phyloP scores from a whole-genome alignment of 306 rosid species.

The Hippophae gyantsensis region DNA sequence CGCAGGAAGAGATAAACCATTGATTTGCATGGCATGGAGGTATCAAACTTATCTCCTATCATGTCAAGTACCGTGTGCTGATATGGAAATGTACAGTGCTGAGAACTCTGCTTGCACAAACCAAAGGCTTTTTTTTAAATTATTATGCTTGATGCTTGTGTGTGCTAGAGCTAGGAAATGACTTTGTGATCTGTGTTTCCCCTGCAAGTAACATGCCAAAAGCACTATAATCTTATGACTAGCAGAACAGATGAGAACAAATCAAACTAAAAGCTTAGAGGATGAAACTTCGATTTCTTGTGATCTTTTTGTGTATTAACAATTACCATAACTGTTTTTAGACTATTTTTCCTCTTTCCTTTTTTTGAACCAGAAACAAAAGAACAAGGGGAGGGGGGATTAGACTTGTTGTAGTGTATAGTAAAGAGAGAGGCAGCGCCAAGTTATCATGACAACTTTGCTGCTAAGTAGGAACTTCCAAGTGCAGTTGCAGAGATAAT shows the following conservation, averaged over 20 bases:
- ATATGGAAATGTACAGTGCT: slow-evolving; percentile 44
- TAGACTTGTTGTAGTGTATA: too few relatives aligned
- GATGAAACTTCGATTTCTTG: slow-evolving; percentile 26
- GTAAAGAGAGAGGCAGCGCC: too few relatives aligned
- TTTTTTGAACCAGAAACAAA: too few relatives aligned
- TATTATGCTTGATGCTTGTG: slow-evolving; percentile 17
- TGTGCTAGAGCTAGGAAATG: slow-evolving; percentile 33
- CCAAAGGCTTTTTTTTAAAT: slow-evolving; percentile 21
- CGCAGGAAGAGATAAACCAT: slow-evolving; percentile 45
- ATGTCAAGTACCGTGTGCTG: slow-evolving; percentile 34
- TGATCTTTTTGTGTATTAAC: neutral
- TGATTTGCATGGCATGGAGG: slow-evolving; percentile 28
- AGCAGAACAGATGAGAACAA: slow-evolving; percentile 25
- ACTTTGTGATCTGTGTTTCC: slow-evolving; percentile 32
- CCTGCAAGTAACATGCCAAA: slow-evolving; percentile 18
- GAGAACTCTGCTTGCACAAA: slow-evolving; percentile 46
- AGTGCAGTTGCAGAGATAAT: too few relatives aligned
- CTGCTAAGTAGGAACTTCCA: too few relatives aligned
- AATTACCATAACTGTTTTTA: too few relatives aligned
- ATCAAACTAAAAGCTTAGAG: slow-evolving; percentile 27
- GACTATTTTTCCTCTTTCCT: too few relatives aligned
- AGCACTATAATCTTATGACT: slow-evolving; percentile 23
- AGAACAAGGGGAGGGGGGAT: too few relatives aligned
- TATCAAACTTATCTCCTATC: slow-evolving; percentile 27
- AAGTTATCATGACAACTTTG: too few relatives aligned